These are phyloP conservation scores for Cryptosporidium ubiquitum DNA, from an alignment of 169 alveolate genomes.

Conservation along the genomic window DNA sequence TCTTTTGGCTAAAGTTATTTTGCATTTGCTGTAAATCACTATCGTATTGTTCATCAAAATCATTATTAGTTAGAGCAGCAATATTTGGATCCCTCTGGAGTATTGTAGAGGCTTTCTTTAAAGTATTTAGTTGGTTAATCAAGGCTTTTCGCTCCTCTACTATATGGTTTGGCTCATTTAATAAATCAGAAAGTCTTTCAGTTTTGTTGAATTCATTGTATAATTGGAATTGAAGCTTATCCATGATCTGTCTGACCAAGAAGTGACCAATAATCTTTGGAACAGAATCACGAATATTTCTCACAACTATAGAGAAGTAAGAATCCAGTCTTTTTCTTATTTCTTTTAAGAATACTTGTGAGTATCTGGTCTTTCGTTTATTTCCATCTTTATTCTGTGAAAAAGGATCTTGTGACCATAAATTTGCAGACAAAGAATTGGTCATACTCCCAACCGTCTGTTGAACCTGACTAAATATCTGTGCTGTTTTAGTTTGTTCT, in stretches of 20 bases:
- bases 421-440: slow-evolving; percentile 47
- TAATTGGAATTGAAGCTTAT: slow-evolving; percentile 86
- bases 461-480: slow-evolving; percentile 61
- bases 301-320: slow-evolving; percentile 93
- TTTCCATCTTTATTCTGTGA: slow-evolving; percentile 54
- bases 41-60: slow-evolving; percentile 69
- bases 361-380: slow-evolving; percentile 24
- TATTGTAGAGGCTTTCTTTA: slow-evolving; percentile 83
- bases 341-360: slow-evolving; percentile 87
- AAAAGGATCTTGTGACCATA: slow-evolving; percentile 64
- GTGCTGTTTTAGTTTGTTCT: slow-evolving; percentile 66
- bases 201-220: slow-evolving; percentile 84
- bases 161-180: slow-evolving; percentile 87
- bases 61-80: slow-evolving; percentile 71
- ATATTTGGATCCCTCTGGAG: slow-evolving; percentile 82
- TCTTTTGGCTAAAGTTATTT: slow-evolving; percentile 41
- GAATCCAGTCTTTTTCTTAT: slow-evolving; percentile 94
- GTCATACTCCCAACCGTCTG: slow-evolving; percentile 67
- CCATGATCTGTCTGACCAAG: slow-evolving; percentile 85
- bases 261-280: slow-evolving; percentile 97
- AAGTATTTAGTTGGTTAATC: slow-evolving; percentile 80
- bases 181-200: slow-evolving; percentile 78
- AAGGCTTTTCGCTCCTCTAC: slow-evolving; percentile 84
- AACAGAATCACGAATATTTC: slow-evolving; percentile 96
- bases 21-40: slow-evolving; percentile 57